Conservation (phyloP, 768 basidiomycete species). For the Kwoniella sp. region DNA sequence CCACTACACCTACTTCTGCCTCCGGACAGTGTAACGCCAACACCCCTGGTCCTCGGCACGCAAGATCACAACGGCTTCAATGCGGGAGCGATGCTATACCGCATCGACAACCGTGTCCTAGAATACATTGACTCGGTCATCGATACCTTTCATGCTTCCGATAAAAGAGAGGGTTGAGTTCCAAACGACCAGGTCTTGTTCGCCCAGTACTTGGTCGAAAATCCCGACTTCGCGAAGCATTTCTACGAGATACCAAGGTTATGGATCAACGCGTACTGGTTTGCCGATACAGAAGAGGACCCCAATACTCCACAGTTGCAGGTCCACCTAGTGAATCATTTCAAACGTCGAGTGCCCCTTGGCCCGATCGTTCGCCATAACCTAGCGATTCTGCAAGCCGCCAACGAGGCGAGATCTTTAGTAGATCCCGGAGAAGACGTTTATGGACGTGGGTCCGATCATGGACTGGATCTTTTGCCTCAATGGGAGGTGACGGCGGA, state of each 20-base stretch:
- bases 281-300: not conserved
- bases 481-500: not conserved
- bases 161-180: not conserved
- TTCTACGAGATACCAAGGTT: slow-evolving; percentile 26
- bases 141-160: not conserved
- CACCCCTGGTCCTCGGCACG: slow-evolving; percentile 26
- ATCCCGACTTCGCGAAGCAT: not conserved
- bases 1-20: slow-evolving; percentile 29
- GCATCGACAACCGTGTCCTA: slow-evolving; percentile 13
- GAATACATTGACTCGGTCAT: slow-evolving; percentile 13
- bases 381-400: slow-evolving; percentile 3
- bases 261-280: slow-evolving; percentile 25
- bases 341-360: slow-evolving; percentile 3
- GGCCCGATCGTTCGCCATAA: slow-evolving; percentile 8
- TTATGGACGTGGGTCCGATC: not conserved
- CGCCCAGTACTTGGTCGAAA: not conserved
- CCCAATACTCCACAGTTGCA: slow-evolving; percentile 8
- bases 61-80: slow-evolving; percentile 38
- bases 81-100: slow-evolving; percentile 22
- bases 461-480: slow-evolving; percentile 7
- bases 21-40: not conserved
- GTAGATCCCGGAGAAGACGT: not conserved
- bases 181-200: slow-evolving; percentile 2
- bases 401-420: not conserved
- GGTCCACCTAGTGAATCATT: slow-evolving; percentile 22